A percentile compares a stretch with the other conserved stretches of the same genome.
Conservation (phyloP, 805 yeast species). For the Komagataella ulmi region DNA sequence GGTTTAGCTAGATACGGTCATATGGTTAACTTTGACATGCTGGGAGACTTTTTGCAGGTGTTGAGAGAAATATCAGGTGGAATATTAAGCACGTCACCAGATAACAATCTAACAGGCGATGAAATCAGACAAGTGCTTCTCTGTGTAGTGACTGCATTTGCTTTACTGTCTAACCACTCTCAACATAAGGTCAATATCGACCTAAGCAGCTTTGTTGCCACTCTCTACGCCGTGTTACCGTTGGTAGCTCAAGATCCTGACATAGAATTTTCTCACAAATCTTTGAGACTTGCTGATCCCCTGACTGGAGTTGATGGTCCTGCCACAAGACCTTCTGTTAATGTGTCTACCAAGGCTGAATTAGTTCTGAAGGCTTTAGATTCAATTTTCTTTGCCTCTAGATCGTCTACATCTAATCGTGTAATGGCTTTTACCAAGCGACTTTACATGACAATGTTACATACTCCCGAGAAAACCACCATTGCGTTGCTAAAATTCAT, state of each 20-base stretch:
- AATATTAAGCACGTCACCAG: neutral
- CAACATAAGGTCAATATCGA: slow-evolving; percentile 68
- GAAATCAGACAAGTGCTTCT: slow-evolving; percentile 64
- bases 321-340: slow-evolving; percentile 52
- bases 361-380: slow-evolving; percentile 67
- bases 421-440: slow-evolving; percentile 79
- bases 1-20: slow-evolving; percentile 86
- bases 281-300: slow-evolving; percentile 75
- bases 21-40: slow-evolving; percentile 80
- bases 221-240: slow-evolving; percentile 56
- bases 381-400: slow-evolving; percentile 65
- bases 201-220: slow-evolving; percentile 65
- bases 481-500: slow-evolving; percentile 67
- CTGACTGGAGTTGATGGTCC: slow-evolving; percentile 5
- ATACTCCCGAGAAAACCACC: slow-evolving; percentile 80
- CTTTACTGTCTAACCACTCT: slow-evolving; percentile 65
- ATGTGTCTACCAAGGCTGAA: slow-evolving; percentile 83
- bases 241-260: slow-evolving; percentile 68
- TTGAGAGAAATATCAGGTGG: slow-evolving; percentile 48
- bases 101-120: slow-evolving; percentile 27
- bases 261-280: slow-evolving; percentile 72
- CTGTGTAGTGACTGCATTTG: slow-evolving; percentile 83
- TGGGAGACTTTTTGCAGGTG: slow-evolving; percentile 88
- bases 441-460: slow-evolving; percentile 49
- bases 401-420: slow-evolving; percentile 50